A percentile compares a stretch with the other conserved stretches of the same genome.
Evolutionary conservation across 73 alveolate species (phyloP).

Genomic region (Stentor coeruleus): DNA sequence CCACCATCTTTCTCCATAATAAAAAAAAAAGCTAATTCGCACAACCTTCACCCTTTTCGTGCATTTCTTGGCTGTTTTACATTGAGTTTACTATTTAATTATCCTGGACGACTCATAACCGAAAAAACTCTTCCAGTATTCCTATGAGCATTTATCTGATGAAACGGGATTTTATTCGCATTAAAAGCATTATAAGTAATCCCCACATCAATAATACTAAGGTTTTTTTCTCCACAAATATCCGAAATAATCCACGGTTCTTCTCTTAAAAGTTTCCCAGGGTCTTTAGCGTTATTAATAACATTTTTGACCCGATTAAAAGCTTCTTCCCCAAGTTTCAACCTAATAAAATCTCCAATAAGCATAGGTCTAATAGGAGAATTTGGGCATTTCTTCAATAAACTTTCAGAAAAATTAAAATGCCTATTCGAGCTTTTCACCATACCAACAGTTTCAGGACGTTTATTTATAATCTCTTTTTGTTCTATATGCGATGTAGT

Average conservation of each 20-base stretch:
- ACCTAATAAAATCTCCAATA: conserved; percentile 17
- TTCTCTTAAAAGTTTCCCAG: not conserved
- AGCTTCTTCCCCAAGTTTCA: conserved; percentile 14
- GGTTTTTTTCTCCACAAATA: conserved; percentile 24
- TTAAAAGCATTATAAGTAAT: conserved; percentile 24
- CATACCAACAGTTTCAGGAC: not conserved
- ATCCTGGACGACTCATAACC: not conserved
- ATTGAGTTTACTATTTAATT: too few species aligned
- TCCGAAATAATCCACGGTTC: conserved; percentile 13
- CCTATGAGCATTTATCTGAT: not conserved
- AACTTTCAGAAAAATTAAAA: conserved; percentile 23
- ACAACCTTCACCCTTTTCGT: too few species aligned
- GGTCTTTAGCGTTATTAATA: not conserved
- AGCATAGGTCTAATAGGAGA: conserved; percentile 28
- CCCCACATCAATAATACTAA: conserved; percentile 31
- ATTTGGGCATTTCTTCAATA: conserved; percentile 20
- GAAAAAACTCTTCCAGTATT: not conserved
- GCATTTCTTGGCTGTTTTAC: too few species aligned
- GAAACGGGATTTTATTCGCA: conserved; percentile 13
- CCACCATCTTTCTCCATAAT: too few species aligned
- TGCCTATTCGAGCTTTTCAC: not conserved
- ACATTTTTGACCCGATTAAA: conserved; percentile 17
- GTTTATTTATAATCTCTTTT: not conserved
- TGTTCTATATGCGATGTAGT: conserved; percentile 2
- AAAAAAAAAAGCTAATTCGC: too few species aligned